A percentile compares a stretch with the other conserved stretches of the same genome.
These are phyloP conservation scores for Effrenium voratum DNA, from an alignment of 73 alveolate species.

Conservation along the genomic window DNA sequence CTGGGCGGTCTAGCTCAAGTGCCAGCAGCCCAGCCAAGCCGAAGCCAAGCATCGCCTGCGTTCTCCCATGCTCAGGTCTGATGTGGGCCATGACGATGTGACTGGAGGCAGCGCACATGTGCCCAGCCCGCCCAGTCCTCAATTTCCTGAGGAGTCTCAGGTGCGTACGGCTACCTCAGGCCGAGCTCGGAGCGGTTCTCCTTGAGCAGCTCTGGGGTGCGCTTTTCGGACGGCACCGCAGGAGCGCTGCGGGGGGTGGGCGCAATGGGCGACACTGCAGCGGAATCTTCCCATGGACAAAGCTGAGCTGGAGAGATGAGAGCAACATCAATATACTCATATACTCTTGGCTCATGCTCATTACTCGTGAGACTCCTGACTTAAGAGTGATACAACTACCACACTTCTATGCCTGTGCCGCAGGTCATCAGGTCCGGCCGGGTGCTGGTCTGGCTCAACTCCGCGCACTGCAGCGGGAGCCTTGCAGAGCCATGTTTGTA, in stretches of 20 bases:
- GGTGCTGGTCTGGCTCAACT: constrained; percentile 15
- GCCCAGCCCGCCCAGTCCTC: background rate
- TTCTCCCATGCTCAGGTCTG: background rate
- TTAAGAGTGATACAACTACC: too few relatives aligned
- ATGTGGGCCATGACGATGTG: constrained; percentile 38
- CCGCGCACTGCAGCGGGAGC: constrained; percentile 4
- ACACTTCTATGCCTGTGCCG: background rate
- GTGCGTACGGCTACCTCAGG: background rate
- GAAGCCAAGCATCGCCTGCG: background rate
- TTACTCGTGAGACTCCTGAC: too few relatives aligned
- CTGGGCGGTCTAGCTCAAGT: constrained; percentile 4
- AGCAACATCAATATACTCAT: too few relatives aligned
- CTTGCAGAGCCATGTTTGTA: too few relatives aligned
- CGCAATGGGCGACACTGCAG: too few relatives aligned
- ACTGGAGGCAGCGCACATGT: background rate
- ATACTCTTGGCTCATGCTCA: too few relatives aligned
- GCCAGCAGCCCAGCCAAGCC: background rate
- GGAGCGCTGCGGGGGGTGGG: background rate
- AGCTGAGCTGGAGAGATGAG: too few relatives aligned
- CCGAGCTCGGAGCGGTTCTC: background rate
- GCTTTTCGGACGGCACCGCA: constrained; percentile 15
- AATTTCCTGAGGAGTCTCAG: background rate
- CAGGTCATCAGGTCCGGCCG: constrained; percentile 25
- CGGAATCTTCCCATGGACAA: too few relatives aligned
- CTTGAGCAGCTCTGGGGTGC: background rate